Evolutionary conservation across 305 asterid species (phyloP).

Genomic region (Caryopteris hybrid): DNA sequence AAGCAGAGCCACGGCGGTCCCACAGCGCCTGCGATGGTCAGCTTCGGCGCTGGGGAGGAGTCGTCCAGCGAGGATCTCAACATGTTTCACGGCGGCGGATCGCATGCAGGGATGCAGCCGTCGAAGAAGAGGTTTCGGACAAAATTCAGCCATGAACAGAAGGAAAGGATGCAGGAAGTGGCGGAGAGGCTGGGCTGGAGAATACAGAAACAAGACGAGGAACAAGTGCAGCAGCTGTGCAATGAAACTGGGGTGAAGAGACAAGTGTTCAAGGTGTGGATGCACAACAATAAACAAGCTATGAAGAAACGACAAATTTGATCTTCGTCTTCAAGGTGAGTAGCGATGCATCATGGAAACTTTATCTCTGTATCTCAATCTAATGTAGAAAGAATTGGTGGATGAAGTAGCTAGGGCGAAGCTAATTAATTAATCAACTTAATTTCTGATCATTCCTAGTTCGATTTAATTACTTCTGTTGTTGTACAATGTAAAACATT

Average conservation of each 20-base stretch:
- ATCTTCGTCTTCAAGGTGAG: not conserved
- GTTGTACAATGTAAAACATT: no score
- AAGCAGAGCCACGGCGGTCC: not conserved
- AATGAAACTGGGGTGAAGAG: constrained; percentile 57
- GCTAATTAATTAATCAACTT: not conserved
- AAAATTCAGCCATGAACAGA: constrained; percentile 61
- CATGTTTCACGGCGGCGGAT: constrained; percentile 26
- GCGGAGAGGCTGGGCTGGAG: constrained; percentile 69
- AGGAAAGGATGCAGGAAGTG: constrained; percentile 67
- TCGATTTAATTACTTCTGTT: not conserved
- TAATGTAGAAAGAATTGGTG: not conserved
- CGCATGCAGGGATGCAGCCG: constrained; percentile 13
- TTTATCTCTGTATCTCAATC: not conserved
- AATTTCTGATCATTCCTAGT: not conserved
- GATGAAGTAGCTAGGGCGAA: no score
- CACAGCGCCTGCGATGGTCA: constrained; percentile 41
- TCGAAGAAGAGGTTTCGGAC: constrained; percentile 64
- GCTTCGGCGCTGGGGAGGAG: constrained; percentile 47
- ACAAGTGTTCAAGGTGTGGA: constrained; percentile 78
- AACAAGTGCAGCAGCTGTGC: constrained; percentile 53
- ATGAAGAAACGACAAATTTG: constrained; percentile 38
- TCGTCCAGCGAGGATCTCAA: constrained; percentile 76
- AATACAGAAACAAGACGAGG: constrained; percentile 62
- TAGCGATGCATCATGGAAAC: no score
- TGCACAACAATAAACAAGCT: constrained; percentile 85